Base-by-base conservation (phyloP, 2,329 filamentous ascomycete genomes). In the Chaetomium sp. region DNA sequence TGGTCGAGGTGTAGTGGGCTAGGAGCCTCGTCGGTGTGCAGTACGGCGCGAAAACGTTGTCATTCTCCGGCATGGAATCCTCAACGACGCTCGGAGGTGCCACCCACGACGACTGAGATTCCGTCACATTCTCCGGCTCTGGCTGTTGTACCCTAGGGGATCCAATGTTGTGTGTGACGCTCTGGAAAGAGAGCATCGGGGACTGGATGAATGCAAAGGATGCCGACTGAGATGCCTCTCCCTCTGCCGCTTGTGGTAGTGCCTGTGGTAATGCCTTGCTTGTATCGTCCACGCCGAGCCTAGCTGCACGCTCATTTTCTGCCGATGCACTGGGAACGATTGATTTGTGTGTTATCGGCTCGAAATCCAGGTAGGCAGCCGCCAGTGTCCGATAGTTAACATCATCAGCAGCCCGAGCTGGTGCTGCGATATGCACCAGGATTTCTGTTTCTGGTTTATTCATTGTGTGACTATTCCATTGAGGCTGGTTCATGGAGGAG, bases 351-450 rank as follows among this genome's bases (percentile, higher is more conserved):
- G 61, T 57, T 6, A 67, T 67, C 10, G 80, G 76, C 47, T 77
- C 68, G 63, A 85, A 87, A 49, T 78, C 72, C n/a, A 83, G 73
- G 67, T 86, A 86, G 2, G 82, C 80, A 25, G 76, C 70, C 4
- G 83, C 83, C 25, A 85, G 75, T n/a, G 76, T 73, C 38, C 83
- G 76, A 67, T 86, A 86, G 16, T 70, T 69, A 21, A 70, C 74
- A 74, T 87, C 84, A 68, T 86, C 82, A 12, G 71, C 69, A 25
- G 77, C 75, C 47, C 73, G 79, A 70, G 82, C 81, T 7, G 83
- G 82, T 33, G 84, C 85, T 12, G 81, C 74, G 62, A 85, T 79
- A 72, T 87, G 85, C 58, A 86, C 79, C 53, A 87, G 77, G 53
- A 87, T 83, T 74, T 87, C 84, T 59, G 80, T 76, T 65, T 81